A percentile compares a stretch with the other conserved stretches of the same genome.
These are phyloP conservation scores for Keqinozyma sinolaborantium DNA, from an alignment of 1,139 yeast species.

Conservation along the genomic window DNA sequence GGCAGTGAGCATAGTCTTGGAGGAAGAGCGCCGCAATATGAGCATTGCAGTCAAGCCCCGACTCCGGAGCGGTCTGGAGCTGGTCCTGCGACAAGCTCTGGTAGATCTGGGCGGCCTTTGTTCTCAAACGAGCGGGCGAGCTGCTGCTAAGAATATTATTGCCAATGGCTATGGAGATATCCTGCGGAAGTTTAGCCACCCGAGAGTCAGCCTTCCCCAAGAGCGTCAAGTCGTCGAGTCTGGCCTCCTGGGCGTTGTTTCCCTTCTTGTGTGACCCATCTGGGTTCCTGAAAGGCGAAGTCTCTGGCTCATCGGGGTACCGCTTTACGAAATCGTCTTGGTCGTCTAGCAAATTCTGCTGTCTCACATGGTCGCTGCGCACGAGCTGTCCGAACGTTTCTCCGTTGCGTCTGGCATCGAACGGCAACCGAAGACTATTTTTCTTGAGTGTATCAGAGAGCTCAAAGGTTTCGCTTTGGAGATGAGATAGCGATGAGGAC, in stretches of 20 bases:
- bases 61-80: constrained; percentile 50
- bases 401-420: constrained; percentile 26
- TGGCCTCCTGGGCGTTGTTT: constrained; percentile 45
- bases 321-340: background rate
- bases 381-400: constrained; percentile 48
- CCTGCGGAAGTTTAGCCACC: constrained; percentile 47
- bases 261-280: constrained; percentile 44
- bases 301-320: constrained; percentile 1
- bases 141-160: constrained; percentile 55
- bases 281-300: constrained; percentile 31
- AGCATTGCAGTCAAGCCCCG: constrained; percentile 69
- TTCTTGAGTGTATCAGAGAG: background rate
- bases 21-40: constrained; percentile 81
- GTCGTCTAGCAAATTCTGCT: constrained; percentile 14
- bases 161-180: constrained; percentile 53
- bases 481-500: background rate
- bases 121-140: constrained; percentile 54
- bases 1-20: constrained; percentile 75
- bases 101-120: constrained; percentile 51
- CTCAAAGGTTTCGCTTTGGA: background rate
- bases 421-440: constrained; percentile 17
- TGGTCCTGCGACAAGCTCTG: constrained; percentile 47
- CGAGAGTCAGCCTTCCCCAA: constrained; percentile 45
- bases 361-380: constrained; percentile 28
- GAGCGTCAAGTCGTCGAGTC: constrained; percentile 47